These are phyloP conservation scores for Fusarium sp. DNA, from an alignment of 2,329 filamentous ascomycete species.

Conservation along the genomic window DNA sequence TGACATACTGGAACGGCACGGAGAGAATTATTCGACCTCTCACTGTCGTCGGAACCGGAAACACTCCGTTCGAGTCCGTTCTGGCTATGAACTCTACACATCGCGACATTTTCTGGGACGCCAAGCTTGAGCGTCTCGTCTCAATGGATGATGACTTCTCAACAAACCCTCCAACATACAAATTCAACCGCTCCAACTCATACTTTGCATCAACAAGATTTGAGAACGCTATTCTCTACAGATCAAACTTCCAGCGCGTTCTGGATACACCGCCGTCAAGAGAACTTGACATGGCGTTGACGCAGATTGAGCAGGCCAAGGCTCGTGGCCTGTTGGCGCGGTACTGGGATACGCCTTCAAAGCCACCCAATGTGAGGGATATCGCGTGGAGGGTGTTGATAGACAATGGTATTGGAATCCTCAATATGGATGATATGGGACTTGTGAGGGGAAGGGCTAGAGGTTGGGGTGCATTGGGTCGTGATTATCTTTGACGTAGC, in stretches of 20 bases:
- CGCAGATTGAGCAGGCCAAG: conserved; percentile 15
- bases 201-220: conserved; percentile 17
- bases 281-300: not conserved
- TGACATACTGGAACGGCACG: conserved; percentile 24
- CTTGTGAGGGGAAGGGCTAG: conserved; percentile 14
- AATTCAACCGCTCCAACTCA: conserved; percentile 14
- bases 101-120: conserved; percentile 24
- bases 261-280: not conserved
- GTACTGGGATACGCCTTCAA: conserved; percentile 9
- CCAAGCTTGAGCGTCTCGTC: conserved; percentile 7
- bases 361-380: conserved; percentile 18
- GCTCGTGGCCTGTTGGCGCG: conserved; percentile 7
- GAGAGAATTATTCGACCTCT: conserved; percentile 1
- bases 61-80: conserved; percentile 4
- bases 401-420: not conserved
- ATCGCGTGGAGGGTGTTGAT: conserved; percentile 13
- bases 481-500: not conserved
- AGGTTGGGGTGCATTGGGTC: conserved; percentile 8
- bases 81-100: not conserved
- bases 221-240: conserved; percentile 8
- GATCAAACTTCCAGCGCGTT: not conserved
- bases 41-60: conserved; percentile 4
- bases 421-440: conserved; percentile 22
- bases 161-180: not conserved
- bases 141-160: not conserved